Evolutionary conservation across 352 stramenopile genomes (phyloP).

Genomic region (Phytophthora pluvialis): DNA sequence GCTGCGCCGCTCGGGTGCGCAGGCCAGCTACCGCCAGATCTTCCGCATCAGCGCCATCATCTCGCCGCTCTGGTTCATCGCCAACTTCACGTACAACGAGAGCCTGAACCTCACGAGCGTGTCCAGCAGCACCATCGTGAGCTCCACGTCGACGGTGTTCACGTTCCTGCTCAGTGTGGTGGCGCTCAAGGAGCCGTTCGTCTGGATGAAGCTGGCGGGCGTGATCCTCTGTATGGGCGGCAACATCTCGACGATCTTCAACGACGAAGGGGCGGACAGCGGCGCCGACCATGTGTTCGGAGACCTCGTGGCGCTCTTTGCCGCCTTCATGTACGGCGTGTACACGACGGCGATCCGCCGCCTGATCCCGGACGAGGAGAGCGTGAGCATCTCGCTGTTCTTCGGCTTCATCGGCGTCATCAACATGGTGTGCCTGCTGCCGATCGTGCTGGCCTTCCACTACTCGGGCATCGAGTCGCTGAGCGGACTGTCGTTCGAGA

Average conservation of each 20-base stretch:
- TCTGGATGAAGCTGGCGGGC: conserved; percentile 80
- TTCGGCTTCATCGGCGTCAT: conserved; percentile 95
- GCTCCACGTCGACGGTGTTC: conserved; percentile 93
- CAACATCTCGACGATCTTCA: conserved; percentile 86
- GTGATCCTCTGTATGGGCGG: conserved; percentile 89
- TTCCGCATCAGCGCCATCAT: conserved; percentile 72
- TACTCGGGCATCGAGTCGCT: conserved; percentile 69
- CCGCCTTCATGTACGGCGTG: conserved; percentile 93
- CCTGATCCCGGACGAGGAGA: conserved; percentile 81
- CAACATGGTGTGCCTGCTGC: conserved; percentile 86
- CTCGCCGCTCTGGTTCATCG: conserved; percentile 94
- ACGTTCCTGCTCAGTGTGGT: conserved; percentile 92
- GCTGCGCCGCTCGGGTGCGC: conserved; percentile 32
- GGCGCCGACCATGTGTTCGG: conserved; percentile 55
- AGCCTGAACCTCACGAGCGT: conserved; percentile 93
- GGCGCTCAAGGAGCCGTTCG: conserved; percentile 82
- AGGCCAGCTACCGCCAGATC: conserved; percentile 55
- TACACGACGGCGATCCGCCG: conserved; percentile 92
- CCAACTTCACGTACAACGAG: conserved; percentile 95
- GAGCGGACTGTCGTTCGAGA: conserved; percentile 59
- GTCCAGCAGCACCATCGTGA: conserved; percentile 95
- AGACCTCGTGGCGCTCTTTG: conserved; percentile 71
- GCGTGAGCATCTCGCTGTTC: conserved; percentile 92
- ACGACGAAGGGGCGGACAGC: conserved; percentile 51
- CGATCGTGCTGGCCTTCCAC: conserved; percentile 70